Conservation (phyloP, 2,329 filamentous ascomycete genomes). For the Penicillium fuscoglaucum region DNA sequence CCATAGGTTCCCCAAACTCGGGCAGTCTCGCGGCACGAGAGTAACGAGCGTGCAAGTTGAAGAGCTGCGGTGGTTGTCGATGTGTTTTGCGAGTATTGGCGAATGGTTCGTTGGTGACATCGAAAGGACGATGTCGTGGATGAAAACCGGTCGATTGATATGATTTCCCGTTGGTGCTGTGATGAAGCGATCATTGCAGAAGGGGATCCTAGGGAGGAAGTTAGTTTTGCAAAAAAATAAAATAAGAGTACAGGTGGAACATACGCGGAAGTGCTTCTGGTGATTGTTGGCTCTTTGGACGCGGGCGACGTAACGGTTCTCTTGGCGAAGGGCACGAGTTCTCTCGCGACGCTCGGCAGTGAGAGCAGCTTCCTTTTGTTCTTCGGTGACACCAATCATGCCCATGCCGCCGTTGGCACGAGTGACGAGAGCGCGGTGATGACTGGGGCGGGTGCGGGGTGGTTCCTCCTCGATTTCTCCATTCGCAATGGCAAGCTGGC, state of each 20-base stretch:
- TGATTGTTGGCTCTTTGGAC: conserved; percentile 73
- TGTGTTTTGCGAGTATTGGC: neutral
- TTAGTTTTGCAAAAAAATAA: conserved; percentile 22
- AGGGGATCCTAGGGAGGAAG: conserved; percentile 49
- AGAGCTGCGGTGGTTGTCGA: conserved; percentile 5
- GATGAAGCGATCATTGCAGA: conserved; percentile 46
- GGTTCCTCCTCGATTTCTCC: conserved; percentile 52
- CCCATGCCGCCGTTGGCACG: conserved; percentile 73
- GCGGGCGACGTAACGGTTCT: conserved; percentile 65
- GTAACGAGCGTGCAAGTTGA: neutral
- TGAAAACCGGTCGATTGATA: conserved; percentile 1
- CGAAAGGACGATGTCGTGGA: neutral
- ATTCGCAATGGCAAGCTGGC: conserved; percentile 58
- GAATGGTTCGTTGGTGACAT: conserved; percentile 1
- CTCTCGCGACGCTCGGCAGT: conserved; percentile 68
- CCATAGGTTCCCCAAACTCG: neutral
- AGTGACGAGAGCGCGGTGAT: conserved; percentile 59
- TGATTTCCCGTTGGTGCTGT: neutral
- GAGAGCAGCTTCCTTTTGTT: conserved; percentile 68
- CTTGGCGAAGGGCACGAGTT: conserved; percentile 62
- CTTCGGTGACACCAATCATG: conserved; percentile 74
- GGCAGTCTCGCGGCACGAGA: neutral
- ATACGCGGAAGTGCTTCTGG: conserved; percentile 72
- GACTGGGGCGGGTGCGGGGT: conserved; percentile 33
- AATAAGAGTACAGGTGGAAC: conserved; percentile 25